These are phyloP conservation scores for Helotiales sp. DNA, from an alignment of 2,329 filamentous ascomycete genomes.

Conservation along the genomic window DNA sequence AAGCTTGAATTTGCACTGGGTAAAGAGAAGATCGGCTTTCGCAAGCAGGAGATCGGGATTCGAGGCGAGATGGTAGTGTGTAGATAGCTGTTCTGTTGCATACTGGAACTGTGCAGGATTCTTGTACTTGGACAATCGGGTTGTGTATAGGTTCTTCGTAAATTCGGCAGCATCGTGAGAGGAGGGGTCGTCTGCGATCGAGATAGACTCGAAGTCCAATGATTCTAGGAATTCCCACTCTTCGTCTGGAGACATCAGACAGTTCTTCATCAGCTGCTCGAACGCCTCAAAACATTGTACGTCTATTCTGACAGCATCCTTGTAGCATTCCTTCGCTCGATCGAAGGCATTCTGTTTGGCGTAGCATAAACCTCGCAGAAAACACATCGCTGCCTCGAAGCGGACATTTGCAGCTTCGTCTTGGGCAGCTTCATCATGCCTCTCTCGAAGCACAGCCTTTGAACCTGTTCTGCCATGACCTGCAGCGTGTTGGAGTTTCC, in stretches of 20 bases:
- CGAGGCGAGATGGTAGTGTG: conserved; percentile 82
- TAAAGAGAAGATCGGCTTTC: conserved; percentile 88
- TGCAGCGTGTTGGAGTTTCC: conserved; percentile 70
- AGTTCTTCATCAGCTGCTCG: conserved; percentile 96
- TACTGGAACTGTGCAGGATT: conserved; percentile 80
- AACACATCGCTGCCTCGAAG: conserved; percentile 97
- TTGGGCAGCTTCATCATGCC: conserved; percentile 35
- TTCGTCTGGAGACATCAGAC: conserved; percentile 76
- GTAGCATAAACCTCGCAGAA: conserved; percentile 88
- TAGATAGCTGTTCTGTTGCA: conserved; percentile 87
- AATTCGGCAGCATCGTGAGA: conserved; percentile 91
- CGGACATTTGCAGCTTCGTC: conserved; percentile 76
- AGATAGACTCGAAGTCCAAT: conserved; percentile 84
- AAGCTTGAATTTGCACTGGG: conserved; percentile 89
- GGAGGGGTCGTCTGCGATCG: conserved; percentile 61
- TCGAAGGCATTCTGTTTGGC: conserved; percentile 98
- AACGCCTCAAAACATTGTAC: conserved; percentile 99
- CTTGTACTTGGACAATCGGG: conserved; percentile 90
- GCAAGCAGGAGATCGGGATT: conserved; percentile 92
- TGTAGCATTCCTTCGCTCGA: conserved; percentile 96
- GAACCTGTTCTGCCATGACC: conserved; percentile 51
- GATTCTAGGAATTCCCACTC: conserved; percentile 72
- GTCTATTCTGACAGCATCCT: conserved; percentile 93
- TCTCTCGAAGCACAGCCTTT: conserved; percentile 40
- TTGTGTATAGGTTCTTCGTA: conserved; percentile 94